Percentiles rank a stretch among this genome's conserved stretches.
Conservation (phyloP, 2,329 filamentous ascomycete species). For the Diaporthe ampelina region DNA sequence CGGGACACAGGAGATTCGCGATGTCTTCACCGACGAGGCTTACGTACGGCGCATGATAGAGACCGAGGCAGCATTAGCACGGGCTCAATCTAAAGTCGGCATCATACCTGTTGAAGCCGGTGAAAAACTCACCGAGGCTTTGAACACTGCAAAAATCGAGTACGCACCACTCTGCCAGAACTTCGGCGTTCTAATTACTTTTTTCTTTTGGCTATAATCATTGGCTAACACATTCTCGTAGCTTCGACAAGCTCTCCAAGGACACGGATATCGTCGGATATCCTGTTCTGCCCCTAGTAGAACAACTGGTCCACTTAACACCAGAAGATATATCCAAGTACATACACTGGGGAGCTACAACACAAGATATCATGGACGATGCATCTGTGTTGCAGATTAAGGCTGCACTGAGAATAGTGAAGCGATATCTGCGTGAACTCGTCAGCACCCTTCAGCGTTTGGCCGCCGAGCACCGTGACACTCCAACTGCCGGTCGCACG, state of each 20-base stretch:
- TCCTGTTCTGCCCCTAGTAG: conserved; percentile 64
- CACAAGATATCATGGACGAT: conserved; percentile 71
- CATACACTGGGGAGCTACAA: conserved; percentile 71
- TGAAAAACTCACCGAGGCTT: not conserved
- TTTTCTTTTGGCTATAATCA: no score
- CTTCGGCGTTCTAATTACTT: no score
- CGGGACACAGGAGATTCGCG: conserved; percentile 64
- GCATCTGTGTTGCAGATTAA: conserved; percentile 68
- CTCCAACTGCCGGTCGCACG: conserved; percentile 69
- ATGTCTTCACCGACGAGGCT: conserved; percentile 63
- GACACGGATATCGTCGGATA: conserved; percentile 69
- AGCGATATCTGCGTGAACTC: conserved; percentile 58
- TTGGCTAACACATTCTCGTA: conserved; percentile 19
- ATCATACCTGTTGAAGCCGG: conserved; percentile 60
- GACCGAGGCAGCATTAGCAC: conserved; percentile 65
- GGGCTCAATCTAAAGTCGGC: conserved; percentile 62
- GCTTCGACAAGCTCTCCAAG: conserved; percentile 55
- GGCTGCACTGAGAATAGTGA: conserved; percentile 61
- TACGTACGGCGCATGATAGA: conserved; percentile 64
- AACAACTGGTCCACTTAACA: conserved; percentile 55
- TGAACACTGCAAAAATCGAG: conserved; percentile 9
- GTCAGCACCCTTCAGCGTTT: conserved; percentile 58
- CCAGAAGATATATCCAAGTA: conserved; percentile 51
- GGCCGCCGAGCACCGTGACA: conserved; percentile 61
- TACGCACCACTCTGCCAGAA: not conserved